Percentiles rank a stretch among this genome's conserved stretches.
These are phyloP conservation scores for Neocallimastix lanati DNA, from an alignment of 192 early-diverging fungal genomes.

Conservation along the genomic window DNA sequence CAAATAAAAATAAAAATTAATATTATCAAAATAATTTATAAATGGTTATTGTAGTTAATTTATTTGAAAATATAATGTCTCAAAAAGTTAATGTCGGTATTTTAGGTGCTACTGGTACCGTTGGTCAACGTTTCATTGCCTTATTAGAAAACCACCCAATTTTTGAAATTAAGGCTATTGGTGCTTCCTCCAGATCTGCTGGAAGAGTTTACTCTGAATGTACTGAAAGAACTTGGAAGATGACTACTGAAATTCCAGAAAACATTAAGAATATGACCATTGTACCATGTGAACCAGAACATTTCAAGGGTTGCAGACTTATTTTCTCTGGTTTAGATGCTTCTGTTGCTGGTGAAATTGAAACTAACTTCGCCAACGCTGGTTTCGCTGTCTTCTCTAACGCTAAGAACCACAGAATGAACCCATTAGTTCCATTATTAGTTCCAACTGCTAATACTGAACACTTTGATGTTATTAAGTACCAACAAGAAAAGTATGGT, in stretches of 20 bases:
- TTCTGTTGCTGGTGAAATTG: slow-evolving; percentile 84
- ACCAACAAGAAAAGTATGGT: slow-evolving; percentile 41
- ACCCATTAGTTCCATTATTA: slow-evolving; percentile 72
- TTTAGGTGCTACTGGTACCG: slow-evolving; percentile 92
- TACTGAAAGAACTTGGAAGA: slow-evolving; percentile 64
- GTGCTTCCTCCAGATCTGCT: slow-evolving; percentile 76
- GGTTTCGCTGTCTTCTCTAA: slow-evolving; percentile 88
- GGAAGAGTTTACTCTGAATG: slow-evolving; percentile 68
- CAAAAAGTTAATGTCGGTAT: slow-evolving; percentile 55
- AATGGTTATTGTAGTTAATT: background rate
- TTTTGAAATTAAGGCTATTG: slow-evolving; percentile 72
- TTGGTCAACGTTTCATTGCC: slow-evolving; percentile 91
- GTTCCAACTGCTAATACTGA: slow-evolving; percentile 82
- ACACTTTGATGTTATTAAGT: slow-evolving; percentile 64
- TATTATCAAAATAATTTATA: no score
- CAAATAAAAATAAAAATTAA: no score
- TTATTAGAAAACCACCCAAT: slow-evolving; percentile 70
- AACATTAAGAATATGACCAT: slow-evolving; percentile 36
- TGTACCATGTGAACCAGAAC: slow-evolving; percentile 47
- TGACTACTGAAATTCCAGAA: slow-evolving; percentile 53
- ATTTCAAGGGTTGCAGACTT: slow-evolving; percentile 66
- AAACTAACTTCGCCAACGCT: slow-evolving; percentile 69
- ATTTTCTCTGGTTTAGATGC: slow-evolving; percentile 93
- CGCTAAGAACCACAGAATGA: slow-evolving; percentile 89
- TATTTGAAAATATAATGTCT: background rate